These are phyloP conservation scores for Phytophthora pinifolia DNA, from an alignment of 352 stramenopile species.

Conservation along the genomic window DNA sequence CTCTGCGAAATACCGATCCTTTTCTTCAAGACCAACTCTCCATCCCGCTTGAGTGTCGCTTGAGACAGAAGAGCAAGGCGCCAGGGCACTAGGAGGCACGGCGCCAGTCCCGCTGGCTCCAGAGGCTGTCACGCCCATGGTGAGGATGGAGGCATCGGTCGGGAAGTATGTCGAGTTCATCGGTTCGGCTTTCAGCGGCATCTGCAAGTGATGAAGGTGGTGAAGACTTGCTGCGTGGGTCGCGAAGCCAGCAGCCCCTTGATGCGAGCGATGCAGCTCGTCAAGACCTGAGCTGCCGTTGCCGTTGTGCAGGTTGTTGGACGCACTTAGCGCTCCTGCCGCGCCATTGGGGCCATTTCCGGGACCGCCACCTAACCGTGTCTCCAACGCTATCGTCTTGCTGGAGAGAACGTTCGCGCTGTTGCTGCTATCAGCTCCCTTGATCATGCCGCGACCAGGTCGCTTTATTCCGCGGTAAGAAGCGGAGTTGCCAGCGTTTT, in stretches of 20 bases:
- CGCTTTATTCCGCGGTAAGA: constrained; percentile 68
- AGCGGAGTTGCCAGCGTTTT: constrained; percentile 53
- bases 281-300: constrained; percentile 21
- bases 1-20: constrained; percentile 71
- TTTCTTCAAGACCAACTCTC: constrained; percentile 55
- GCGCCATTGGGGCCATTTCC: constrained; percentile 35
- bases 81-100: constrained; percentile 29
- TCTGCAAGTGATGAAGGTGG: constrained; percentile 31
- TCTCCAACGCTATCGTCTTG: constrained; percentile 73
- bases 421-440: constrained; percentile 61
- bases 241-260: constrained; percentile 16
- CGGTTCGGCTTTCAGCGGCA: constrained; percentile 62
- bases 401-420: constrained; percentile 74
- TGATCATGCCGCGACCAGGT: constrained; percentile 45
- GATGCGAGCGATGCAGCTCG: constrained; percentile 34
- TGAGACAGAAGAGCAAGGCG: constrained; percentile 26
- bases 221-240: constrained; percentile 21
- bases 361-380: constrained; percentile 50
- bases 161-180: constrained; percentile 72
- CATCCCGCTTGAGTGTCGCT: constrained; percentile 34
- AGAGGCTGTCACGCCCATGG: constrained; percentile 39
- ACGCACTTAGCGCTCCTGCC: constrained; percentile 9
- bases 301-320: constrained; percentile 27
- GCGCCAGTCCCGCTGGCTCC: constrained; percentile 16
- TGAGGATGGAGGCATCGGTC: constrained; percentile 60